Evolutionary conservation across 2,329 filamentous ascomycete genomes (phyloP), one percentile per base, ranked within the genome.

Genomic region (Uncinocarpus reesii): DNA sequence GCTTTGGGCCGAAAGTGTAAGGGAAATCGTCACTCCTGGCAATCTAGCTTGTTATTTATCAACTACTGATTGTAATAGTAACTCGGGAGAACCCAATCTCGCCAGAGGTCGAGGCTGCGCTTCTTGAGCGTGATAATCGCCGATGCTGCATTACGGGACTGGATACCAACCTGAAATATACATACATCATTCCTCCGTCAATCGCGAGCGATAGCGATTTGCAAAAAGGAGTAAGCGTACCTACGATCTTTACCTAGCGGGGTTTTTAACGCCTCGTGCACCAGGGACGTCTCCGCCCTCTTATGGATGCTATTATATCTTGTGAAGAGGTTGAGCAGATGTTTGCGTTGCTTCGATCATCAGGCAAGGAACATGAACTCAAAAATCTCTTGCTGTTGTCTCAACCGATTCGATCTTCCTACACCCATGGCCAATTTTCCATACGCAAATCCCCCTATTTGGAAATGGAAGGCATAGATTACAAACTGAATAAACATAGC

Each of bases 151-250:
- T 52, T 21, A 54, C 47, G 1, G 49, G 52, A 4, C n/a, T 20
- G 1, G 15, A 16, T n/a, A 34, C 11, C n/a, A 38, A 47, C 16
- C 23, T 34, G 4, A 43, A 48, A 21, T 34, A 47, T 20, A 52
- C 42, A 15, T 48, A 52, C 16, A 52, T 54, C 18, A 35, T 52
- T 23, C 4, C 49, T 34, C 47, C 50, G 16, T 52, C 52, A 3
- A 50, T 54, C 20, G 18, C 45, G 34, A 18, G 48, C 7, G 52
- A 54, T 32, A 26, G 15, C 1, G 51, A 47, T 7, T 31, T 53
- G 24, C 36, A 21, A 2, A 44, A 41, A n/a, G 49, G 42, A 15
- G 49, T 53, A 44, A 8, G 44, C 21, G n/a, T 37, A 34, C 13
- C 15, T 21, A 15, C 4, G 3, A 10, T 3, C 18, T 11, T 29